phyloP scores from a whole-genome alignment of 345 rosid genomes.

The Geranium rotundifolium region DNA sequence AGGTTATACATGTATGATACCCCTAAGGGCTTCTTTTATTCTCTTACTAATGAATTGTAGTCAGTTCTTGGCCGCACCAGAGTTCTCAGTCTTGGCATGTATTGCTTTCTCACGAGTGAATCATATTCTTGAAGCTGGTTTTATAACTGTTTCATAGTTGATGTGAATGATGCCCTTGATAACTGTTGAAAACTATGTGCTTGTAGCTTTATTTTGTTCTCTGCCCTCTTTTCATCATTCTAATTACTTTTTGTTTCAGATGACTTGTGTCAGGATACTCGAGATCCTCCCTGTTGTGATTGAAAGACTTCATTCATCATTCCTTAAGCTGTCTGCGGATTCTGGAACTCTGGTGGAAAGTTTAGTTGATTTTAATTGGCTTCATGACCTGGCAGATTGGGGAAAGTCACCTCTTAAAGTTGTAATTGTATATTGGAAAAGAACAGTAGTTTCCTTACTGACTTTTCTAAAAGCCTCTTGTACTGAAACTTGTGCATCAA shows the following conservation, averaged over 20 bases:
- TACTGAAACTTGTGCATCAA: slow-evolving; percentile 24
- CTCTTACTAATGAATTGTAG: not conserved
- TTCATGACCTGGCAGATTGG: slow-evolving; percentile 85
- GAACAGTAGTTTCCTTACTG: slow-evolving; percentile 49
- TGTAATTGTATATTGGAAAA: slow-evolving; percentile 73
- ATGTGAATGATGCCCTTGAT: not conserved
- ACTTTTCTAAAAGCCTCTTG: slow-evolving; percentile 37
- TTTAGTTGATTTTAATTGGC: slow-evolving; percentile 55
- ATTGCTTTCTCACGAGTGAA: too few relatives aligned
- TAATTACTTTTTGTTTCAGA: slow-evolving; percentile 33
- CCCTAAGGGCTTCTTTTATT: not conserved
- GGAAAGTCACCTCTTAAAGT: slow-evolving; percentile 85
- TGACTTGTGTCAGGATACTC: slow-evolving; percentile 84
- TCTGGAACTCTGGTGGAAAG: slow-evolving; percentile 23
- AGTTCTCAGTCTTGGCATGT: too few relatives aligned
- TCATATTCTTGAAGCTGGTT: too few relatives aligned
- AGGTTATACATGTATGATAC: not conserved
- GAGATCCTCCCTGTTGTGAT: slow-evolving; percentile 74
- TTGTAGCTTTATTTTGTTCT: slow-evolving; percentile 9
- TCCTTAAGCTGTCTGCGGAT: slow-evolving; percentile 17
- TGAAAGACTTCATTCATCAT: slow-evolving; percentile 39
- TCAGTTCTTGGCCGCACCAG: not conserved
- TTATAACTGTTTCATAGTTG: not conserved
- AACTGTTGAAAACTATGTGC: not conserved
- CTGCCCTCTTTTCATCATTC: slow-evolving; percentile 2